A percentile compares a stretch with the other conserved stretches of the same genome.
phyloP scores from a whole-genome alignment of 139 green algal species.

The Chlamydomonas incerta region DNA sequence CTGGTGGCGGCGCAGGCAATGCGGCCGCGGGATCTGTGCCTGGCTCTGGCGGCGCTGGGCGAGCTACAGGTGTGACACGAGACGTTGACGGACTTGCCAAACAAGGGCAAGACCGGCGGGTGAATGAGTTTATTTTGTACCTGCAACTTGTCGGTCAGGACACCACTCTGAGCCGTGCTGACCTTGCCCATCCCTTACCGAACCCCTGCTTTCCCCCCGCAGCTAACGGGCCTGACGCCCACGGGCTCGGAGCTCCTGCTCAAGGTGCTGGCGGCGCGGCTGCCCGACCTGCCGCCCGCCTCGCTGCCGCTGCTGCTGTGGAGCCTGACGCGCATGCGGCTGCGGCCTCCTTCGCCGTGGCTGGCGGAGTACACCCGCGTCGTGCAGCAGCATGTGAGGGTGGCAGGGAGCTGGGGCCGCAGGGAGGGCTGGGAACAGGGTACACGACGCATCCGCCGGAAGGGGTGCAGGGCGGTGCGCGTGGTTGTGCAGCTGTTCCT shows the following conservation, averaged over 20 bases:
- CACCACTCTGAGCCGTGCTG: too few relatives aligned
- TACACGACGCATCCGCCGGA: too few relatives aligned
- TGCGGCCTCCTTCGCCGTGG: conserved; percentile 1
- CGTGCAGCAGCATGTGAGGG: background rate
- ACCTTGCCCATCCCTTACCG: too few relatives aligned
- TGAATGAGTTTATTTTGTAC: too few relatives aligned
- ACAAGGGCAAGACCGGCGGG: too few relatives aligned
- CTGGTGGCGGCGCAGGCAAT: conserved; percentile 17
- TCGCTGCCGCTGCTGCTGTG: conserved; percentile 19
- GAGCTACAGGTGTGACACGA: conserved; percentile 32
- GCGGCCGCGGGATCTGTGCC: background rate
- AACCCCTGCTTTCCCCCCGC: too few relatives aligned
- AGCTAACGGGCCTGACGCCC: background rate
- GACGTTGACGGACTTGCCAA: too few relatives aligned
- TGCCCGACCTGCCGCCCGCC: background rate
- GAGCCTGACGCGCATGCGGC: conserved; percentile 1
- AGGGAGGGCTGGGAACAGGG: too few relatives aligned
- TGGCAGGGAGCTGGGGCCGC: too few relatives aligned
- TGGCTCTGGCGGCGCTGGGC: conserved; percentile 19
- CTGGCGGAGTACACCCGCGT: background rate
- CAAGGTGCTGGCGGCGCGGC: background rate
- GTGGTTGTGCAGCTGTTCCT: too few relatives aligned
- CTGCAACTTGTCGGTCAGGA: too few relatives aligned
- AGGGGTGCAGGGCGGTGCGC: too few relatives aligned
- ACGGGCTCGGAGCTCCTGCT: background rate